Evolutionary conservation across 176 grass and related monocot genomes (phyloP), one percentile per base, ranked within the genome.

Genomic region (Oryza nivara): DNA sequence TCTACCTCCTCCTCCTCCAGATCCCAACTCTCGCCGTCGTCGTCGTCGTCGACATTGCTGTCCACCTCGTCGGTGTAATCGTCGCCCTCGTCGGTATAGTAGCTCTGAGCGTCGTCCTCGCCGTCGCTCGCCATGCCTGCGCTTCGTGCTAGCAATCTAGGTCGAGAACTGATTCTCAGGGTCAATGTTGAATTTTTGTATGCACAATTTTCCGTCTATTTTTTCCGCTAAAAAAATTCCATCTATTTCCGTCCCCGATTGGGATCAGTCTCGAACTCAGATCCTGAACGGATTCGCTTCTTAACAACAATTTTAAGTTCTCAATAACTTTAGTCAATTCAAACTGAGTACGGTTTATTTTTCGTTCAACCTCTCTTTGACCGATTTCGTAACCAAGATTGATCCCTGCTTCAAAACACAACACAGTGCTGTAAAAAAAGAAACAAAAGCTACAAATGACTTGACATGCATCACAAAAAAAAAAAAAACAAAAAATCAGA

Each of bases 81-180:
- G 26, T 4, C 20, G 44, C 3, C 11, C 0, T 41, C 11, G 54
- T 5, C 3, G 75, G 14, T 16, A 12, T 28, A 23, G 19, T 25
- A 7, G 12, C 13, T 67, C 65, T 70, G 13, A 16, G 34, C 45
- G 5, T 20, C 45, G 1, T 43, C 82, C 19, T 13, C 73, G n/a
- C 5, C 35, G 22, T 34, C 75, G 66, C 17, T 85, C 16, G 32
- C 16, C 70, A 90, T 85, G 73, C 56, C 78, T 32, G 25, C 15
- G 40, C 3, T 22, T n/a, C 16, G 60, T 67, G 63, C 2, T 23
- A 40, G 1, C 38, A 46, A 13, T 7, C 32, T 71, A 38, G 36
- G 5, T 38, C 36, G 36, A 38, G 0, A 38, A 6, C 36, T 38
- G 8, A 65, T 54, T 70, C 7, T 76, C 40, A 11, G 38, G 47